Evolutionary conservation across 2,329 filamentous ascomycete genomes (phyloP).

Genomic region (Sporothrix globosa): DNA sequence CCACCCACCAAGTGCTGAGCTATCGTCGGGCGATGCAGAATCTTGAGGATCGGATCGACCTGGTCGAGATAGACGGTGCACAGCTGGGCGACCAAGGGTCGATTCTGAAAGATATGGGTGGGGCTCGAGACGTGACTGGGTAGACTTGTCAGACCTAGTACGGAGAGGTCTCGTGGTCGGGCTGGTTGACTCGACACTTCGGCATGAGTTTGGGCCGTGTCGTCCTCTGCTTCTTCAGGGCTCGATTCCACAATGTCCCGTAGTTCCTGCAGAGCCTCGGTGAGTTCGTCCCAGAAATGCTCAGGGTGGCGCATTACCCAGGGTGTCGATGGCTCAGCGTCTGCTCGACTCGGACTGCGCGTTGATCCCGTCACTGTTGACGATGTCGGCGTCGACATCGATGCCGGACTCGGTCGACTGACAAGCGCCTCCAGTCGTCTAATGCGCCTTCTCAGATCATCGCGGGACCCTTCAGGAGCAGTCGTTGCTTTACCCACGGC

Average conservation of each 20-base stretch:
- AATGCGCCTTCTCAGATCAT: slow-evolving; percentile 12
- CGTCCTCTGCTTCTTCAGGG: slow-evolving; percentile 4
- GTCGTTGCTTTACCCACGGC: background rate
- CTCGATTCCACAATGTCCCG: slow-evolving; percentile 18
- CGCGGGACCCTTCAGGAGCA: background rate
- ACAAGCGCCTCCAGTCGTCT: slow-evolving; percentile 23
- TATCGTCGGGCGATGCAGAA: slow-evolving; percentile 38
- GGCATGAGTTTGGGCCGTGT: background rate
- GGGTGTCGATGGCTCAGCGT: too few species aligned
- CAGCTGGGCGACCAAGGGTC: slow-evolving; percentile 7
- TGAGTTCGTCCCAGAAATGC: slow-evolving; percentile 26
- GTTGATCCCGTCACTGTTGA: too few species aligned
- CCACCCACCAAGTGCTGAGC: slow-evolving; percentile 37
- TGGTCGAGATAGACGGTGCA: slow-evolving; percentile 38
- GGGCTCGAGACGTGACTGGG: background rate
- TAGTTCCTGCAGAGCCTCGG: slow-evolving; percentile 20
- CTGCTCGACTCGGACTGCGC: too few species aligned
- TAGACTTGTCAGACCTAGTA: background rate
- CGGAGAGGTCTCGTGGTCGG: background rate
- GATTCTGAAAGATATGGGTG: background rate
- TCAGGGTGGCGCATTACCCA: slow-evolving; percentile 21
- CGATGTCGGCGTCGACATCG: too few species aligned
- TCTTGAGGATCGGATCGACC: slow-evolving; percentile 39
- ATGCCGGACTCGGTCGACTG: background rate
- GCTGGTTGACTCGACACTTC: background rate